Evolutionary conservation across 31 red algal genomes (phyloP), one percentile per base, ranked within the genome.

Genomic region (Odonthalia washingtoniensis): DNA sequence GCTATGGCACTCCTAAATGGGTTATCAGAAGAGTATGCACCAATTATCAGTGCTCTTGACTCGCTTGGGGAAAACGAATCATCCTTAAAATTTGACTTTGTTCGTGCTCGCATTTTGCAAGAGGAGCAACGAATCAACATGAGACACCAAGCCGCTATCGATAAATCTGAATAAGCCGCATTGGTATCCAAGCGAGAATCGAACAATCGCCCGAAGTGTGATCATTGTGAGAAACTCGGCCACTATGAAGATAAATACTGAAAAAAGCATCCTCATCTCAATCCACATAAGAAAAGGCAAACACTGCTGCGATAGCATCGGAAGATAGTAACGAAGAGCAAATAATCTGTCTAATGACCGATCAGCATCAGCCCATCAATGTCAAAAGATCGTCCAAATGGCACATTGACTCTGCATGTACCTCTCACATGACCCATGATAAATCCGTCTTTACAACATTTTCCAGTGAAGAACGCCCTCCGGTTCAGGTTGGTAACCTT

Each of bases 361-460:
- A 9, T 57, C 9, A 21, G 9, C 9, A 57, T 9, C 49, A 57
- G 21, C 21, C 21, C 12, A 57, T 14, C 21, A 14, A 9, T 9
- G 49, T 21, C 49, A 14, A 9, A 14, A 21, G 21, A 21, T 9
- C 49, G 4, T 86, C 83, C 4, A 33, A 40, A 4, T 76, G 46
- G 68, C 4, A 57, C 37, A 62, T 86, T 62, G 38, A 86, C 70
- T 86, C 68, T 52, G 83, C 41, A 52, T 75, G 14, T 76, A 86
- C 68, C 4, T 17, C 83, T 3, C 83, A 86, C 70, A 86, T 76
- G 46, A 86, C 70, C 28, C 75, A 30, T 35, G 68, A 86, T 35
- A 35, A 70, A 5, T 76, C 70, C 14, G 27, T 74, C 17, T 86
- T 86, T 76, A n/a, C 43, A 3, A 76, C 68, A 3, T 86, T 75